A percentile compares a stretch with the other conserved stretches of the same genome.
Evolutionary conservation across 2,329 filamentous ascomycete genomes (phyloP).

Genomic region (Scedosporium apiospermum): DNA sequence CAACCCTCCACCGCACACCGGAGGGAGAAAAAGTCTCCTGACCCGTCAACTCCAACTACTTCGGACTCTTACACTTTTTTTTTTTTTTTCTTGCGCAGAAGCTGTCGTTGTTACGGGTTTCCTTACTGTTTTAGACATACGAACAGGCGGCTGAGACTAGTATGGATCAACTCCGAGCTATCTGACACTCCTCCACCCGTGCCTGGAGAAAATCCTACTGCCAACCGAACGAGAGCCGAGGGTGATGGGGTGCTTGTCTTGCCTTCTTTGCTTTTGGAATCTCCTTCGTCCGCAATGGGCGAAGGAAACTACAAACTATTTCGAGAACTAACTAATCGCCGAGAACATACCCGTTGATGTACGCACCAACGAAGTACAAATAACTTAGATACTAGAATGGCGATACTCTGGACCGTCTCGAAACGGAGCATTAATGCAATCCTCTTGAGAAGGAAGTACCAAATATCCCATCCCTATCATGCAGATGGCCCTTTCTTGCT

Average conservation of each 20-base stretch:
- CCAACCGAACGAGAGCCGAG: neutral
- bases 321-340: too few species aligned
- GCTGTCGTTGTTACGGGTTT: neutral
- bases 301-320: neutral
- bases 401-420: too few species aligned
- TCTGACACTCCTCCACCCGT: neutral
- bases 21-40: neutral
- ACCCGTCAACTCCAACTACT: neutral
- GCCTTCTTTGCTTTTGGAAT: neutral
- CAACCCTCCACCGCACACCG: neutral
- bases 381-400: too few species aligned
- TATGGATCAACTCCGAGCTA: neutral
- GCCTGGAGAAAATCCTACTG: neutral
- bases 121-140: neutral
- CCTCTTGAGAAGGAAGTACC: too few species aligned
- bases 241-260: neutral
- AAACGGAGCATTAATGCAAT: too few species aligned
- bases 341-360: too few species aligned
- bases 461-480: too few species aligned
- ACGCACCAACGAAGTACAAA: too few species aligned
- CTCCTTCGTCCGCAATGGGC: neutral
- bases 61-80: too few species aligned
- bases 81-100: too few species aligned
- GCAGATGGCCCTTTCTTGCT: too few species aligned
- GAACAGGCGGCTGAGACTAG: neutral